Percentiles rank a stretch among this genome's conserved stretches.
phyloP scores from a whole-genome alignment of 352 stramenopile genomes.

The Globisporangium lucens region DNA sequence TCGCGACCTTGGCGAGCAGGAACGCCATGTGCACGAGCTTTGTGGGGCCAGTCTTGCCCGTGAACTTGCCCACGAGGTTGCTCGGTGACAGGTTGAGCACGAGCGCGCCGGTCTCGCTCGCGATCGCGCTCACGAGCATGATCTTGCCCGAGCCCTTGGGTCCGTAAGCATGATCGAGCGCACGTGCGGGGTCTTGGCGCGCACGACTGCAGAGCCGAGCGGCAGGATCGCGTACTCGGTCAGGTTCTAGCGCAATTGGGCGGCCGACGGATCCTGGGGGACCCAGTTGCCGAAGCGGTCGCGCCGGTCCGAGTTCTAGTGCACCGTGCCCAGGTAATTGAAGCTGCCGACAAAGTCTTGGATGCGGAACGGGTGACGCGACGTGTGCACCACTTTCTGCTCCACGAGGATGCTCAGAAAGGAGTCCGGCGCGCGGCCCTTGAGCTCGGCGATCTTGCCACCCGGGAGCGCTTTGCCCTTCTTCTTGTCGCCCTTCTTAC shows the following conservation, averaged over 20 bases:
- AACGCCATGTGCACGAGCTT: constrained; percentile 96
- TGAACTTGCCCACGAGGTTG: constrained; percentile 93
- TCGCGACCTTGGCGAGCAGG: constrained; percentile 82
- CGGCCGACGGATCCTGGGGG: constrained; percentile 87
- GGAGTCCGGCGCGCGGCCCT: constrained; percentile 84
- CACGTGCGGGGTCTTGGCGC: constrained; percentile 65
- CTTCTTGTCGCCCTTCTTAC: constrained; percentile 55
- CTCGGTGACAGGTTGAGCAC: constrained; percentile 94
- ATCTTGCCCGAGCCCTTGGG: constrained; percentile 91
- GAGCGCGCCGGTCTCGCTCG: constrained; percentile 89
- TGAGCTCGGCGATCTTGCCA: constrained; percentile 90
- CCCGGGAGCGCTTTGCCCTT: constrained; percentile 84
- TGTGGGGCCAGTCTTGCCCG: constrained; percentile 86
- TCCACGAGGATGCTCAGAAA: constrained; percentile 91
- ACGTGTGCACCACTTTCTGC: constrained; percentile 82
- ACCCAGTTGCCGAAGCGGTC: constrained; percentile 85
- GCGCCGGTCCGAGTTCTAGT: constrained; percentile 59
- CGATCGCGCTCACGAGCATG: constrained; percentile 89
- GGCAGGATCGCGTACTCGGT: constrained; percentile 92
- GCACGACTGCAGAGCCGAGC: constrained; percentile 74
- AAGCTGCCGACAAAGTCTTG: constrained; percentile 90
- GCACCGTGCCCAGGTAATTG: constrained; percentile 86
- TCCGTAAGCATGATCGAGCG: constrained; percentile 94
- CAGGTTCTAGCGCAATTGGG: constrained; percentile 86
- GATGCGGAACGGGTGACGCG: constrained; percentile 37